Percentiles rank a stretch among this genome's conserved stretches.
Conservation (phyloP, 1,139 yeast species). For the Suhomyces wounanorum region DNA sequence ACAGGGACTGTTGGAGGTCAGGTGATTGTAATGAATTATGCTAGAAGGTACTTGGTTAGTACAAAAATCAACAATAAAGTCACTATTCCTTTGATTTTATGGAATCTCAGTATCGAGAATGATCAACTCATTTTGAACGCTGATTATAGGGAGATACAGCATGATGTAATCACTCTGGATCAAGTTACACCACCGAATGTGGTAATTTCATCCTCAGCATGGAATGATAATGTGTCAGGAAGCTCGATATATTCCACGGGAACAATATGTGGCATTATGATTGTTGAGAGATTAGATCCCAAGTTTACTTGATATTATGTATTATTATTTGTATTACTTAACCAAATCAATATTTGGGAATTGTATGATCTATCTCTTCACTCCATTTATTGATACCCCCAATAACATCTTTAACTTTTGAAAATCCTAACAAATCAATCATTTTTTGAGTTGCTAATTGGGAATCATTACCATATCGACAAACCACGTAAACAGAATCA, state of each 20-base stretch:
- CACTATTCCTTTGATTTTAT: slow-evolving; percentile 36
- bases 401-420: slow-evolving; percentile 60
- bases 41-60: slow-evolving; percentile 39
- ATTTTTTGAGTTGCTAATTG: slow-evolving; percentile 69
- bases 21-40: slow-evolving; percentile 35
- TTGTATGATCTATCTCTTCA: slow-evolving; percentile 53
- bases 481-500: slow-evolving; percentile 51
- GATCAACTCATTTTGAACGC: slow-evolving; percentile 24
- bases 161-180: slow-evolving; percentile 32
- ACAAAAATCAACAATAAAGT: slow-evolving; percentile 34
- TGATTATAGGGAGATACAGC: slow-evolving; percentile 29
- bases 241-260: slow-evolving; percentile 71
- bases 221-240: slow-evolving; percentile 57
- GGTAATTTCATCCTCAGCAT: slow-evolving; percentile 54
- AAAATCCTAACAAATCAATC: slow-evolving; percentile 46
- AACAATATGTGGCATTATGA: slow-evolving; percentile 63
- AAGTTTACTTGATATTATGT: slow-evolving; percentile 5
- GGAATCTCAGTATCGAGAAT: slow-evolving; percentile 31
- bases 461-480: slow-evolving; percentile 92
- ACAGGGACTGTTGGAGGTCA: slow-evolving; percentile 68
- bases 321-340: slow-evolving; percentile 6
- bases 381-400: slow-evolving; percentile 85
- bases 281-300: slow-evolving; percentile 59
- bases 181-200: slow-evolving; percentile 56
- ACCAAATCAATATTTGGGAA: slow-evolving; percentile 64